Evolutionary conservation across 441 rosid genomes (phyloP).

Genomic region (Aleurites moluccanus): DNA sequence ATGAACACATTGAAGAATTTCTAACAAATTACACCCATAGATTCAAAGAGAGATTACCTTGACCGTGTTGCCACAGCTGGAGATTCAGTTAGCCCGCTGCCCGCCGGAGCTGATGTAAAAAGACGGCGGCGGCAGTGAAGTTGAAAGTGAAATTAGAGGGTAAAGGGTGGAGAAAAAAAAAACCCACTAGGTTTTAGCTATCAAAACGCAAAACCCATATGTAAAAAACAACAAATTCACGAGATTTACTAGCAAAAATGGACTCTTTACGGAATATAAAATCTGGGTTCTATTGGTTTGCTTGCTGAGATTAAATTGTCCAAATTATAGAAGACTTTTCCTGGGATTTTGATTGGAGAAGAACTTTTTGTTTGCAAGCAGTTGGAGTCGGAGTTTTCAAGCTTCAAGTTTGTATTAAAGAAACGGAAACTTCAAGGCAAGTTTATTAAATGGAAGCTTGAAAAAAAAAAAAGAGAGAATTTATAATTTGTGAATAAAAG

Average conservation of each 20-base stretch:
- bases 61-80: slow-evolving; percentile 1
- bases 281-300: background rate
- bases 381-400: background rate
- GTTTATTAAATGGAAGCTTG: background rate
- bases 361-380: background rate
- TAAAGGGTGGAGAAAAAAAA: background rate
- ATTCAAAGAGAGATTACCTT: background rate
- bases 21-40: background rate
- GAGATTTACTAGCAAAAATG: background rate
- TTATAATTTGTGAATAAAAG: background rate
- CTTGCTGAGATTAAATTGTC: background rate
- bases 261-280: background rate
- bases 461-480: slow-evolving; percentile 6
- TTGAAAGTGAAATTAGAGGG: background rate
- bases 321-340: background rate
- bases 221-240: background rate
- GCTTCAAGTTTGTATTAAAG: background rate
- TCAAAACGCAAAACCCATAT: slow-evolving; percentile 15
- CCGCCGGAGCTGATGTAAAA: background rate
- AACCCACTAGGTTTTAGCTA: background rate
- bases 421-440: slow-evolving; percentile 14
- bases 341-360: background rate
- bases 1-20: background rate
- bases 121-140: too few species aligned
- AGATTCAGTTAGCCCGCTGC: slow-evolving; percentile 3